Evolutionary conservation across 2,329 filamentous ascomycete species (phyloP).

Genomic region (Geoglossum cookeanum): DNA sequence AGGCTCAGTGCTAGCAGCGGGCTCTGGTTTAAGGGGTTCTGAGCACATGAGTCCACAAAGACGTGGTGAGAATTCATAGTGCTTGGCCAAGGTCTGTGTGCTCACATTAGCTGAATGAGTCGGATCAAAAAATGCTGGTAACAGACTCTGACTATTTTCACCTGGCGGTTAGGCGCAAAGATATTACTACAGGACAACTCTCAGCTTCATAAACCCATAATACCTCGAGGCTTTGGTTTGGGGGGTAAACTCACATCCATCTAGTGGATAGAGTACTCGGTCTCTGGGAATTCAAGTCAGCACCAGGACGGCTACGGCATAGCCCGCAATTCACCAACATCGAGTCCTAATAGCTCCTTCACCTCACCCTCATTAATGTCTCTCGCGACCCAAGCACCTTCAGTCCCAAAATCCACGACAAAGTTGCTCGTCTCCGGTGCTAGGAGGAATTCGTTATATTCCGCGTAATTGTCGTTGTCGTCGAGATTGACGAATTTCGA

Average conservation of each 20-base stretch:
- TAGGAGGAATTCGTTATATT: not conserved
- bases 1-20: constrained; percentile 10
- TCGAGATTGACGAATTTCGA: not conserved
- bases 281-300: constrained; percentile 16
- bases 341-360: constrained; percentile 18
- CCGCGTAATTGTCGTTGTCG: not conserved
- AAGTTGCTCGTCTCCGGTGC: constrained; percentile 19
- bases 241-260: constrained; percentile 42
- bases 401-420: constrained; percentile 24
- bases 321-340: constrained; percentile 8
- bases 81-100: constrained; percentile 30
- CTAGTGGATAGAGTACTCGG: constrained; percentile 33
- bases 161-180: constrained; percentile 46
- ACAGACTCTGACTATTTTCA: constrained; percentile 29
- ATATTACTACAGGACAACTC: constrained; percentile 33
- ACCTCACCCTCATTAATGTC: constrained; percentile 26
- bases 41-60: constrained; percentile 44
- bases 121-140: not conserved
- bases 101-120: not conserved
- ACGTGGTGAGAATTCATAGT: constrained; percentile 50
- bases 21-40: constrained; percentile 24
- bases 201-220: not conserved
- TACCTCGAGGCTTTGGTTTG: not conserved
- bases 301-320: not conserved
- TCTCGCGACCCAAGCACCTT: constrained; percentile 22